These are phyloP conservation scores for Aphanomyces invadans DNA, from an alignment of 352 stramenopile genomes.

Conservation along the genomic window DNA sequence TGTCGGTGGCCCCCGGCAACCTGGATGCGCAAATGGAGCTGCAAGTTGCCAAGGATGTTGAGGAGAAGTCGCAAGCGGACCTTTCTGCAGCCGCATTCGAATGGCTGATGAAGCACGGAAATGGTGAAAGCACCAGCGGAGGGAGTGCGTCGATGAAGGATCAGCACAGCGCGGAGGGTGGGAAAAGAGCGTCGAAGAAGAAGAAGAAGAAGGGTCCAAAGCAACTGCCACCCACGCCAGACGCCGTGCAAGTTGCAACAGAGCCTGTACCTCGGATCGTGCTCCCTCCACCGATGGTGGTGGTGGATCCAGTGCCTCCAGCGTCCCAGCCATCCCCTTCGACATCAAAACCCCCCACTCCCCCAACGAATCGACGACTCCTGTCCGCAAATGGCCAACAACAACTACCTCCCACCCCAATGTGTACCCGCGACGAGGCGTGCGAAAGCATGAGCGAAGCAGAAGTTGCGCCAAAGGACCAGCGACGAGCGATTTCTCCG, in stretches of 20 bases:
- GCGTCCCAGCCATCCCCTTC: too few species aligned
- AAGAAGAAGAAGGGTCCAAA: background rate
- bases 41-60: slow-evolving; percentile 35
- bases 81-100: slow-evolving; percentile 37
- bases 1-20: slow-evolving; percentile 53
- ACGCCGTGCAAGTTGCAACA: too few species aligned
- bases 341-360: background rate
- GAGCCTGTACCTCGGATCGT: too few species aligned
- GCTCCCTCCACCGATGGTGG: too few species aligned
- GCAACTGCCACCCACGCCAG: background rate
- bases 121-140: slow-evolving; percentile 26
- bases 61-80: slow-evolving; percentile 36
- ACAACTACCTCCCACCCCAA: background rate
- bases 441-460: slow-evolving; percentile 75
- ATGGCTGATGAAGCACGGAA: slow-evolving; percentile 42
- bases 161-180: background rate
- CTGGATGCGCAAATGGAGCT: slow-evolving; percentile 75
- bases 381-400: background rate
- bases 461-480: slow-evolving; percentile 12
- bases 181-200: background rate
- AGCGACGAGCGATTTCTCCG: background rate
- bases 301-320: too few species aligned
- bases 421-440: slow-evolving; percentile 54
- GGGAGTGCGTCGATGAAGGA: slow-evolving; percentile 21
- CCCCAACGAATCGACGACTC: background rate